Percentiles rank a stretch among this genome's conserved stretches.
These are phyloP conservation scores for Aspergillus wentii DNA, from an alignment of 495 filamentous ascomycete genomes.

Conservation along the genomic window DNA sequence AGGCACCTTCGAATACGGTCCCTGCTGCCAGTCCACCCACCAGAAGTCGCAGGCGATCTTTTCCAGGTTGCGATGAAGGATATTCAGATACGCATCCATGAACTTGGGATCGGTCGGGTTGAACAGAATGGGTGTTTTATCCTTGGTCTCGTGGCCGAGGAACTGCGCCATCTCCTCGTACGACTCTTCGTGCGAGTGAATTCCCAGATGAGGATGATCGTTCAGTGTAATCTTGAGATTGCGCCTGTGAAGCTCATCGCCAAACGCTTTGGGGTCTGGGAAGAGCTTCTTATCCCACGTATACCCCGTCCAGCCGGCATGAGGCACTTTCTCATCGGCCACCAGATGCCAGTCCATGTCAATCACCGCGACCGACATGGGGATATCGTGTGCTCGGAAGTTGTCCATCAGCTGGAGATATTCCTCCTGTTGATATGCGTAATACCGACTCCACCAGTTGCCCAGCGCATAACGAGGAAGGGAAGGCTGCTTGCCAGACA, in stretches of 20 bases:
- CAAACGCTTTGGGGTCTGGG: slow-evolving; percentile 42
- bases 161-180: slow-evolving; percentile 48
- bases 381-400: slow-evolving; percentile 42
- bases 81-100: slow-evolving; percentile 52
- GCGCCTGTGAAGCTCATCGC: slow-evolving; percentile 36
- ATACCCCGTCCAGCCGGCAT: slow-evolving; percentile 56
- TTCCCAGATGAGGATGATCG: slow-evolving; percentile 52
- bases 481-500: slow-evolving; percentile 51
- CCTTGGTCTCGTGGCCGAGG: slow-evolving; percentile 36
- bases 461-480: slow-evolving; percentile 54
- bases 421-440: slow-evolving; percentile 45
- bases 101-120: slow-evolving; percentile 48
- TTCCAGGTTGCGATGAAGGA: slow-evolving; percentile 48
- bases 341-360: slow-evolving; percentile 64
- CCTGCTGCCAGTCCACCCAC: slow-evolving; percentile 66
- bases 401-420: slow-evolving; percentile 48
- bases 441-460: slow-evolving; percentile 61
- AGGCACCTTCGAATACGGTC: slow-evolving; percentile 39
- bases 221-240: slow-evolving; percentile 47
- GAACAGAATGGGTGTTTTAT: slow-evolving; percentile 46
- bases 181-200: slow-evolving; percentile 45
- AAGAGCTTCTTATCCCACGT: slow-evolving; percentile 55
- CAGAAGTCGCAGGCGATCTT: slow-evolving; percentile 50
- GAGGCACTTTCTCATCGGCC: slow-evolving; percentile 26
- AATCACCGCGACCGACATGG: slow-evolving; percentile 49